Base-by-base conservation (phyloP, 148 eudicot genomes). In the Pharnaceum exiguum region DNA sequence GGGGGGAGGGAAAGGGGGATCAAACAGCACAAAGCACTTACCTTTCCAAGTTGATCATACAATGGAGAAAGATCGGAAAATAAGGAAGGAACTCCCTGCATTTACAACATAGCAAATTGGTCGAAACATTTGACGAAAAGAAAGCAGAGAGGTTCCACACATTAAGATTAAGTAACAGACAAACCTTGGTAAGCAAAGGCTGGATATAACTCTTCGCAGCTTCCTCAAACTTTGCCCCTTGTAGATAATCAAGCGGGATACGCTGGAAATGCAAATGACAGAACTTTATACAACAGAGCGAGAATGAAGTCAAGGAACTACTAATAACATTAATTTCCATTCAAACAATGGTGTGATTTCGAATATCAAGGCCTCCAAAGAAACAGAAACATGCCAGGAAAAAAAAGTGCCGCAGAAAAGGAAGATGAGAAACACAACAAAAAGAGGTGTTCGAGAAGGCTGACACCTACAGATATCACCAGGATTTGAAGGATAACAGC, bases 31-130 rank as follows among this genome's bases (percentile, higher is more conserved):
- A 15, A 50, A 17, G 31, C 59, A 71, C 80, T 57, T 27, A 89
- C 99, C 99, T 94, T 94, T 69, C 91, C 99, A 68, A 89, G 82
- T 44, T 86, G 91, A 73, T 94, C 85, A 67, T 94, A 94, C 65
- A 89, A 67, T 27, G 96, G 95, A 80, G 96, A 94, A 37, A 94
- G 84, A 78, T 94, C 99, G 17, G 99, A 89, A 66, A 94, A 94
- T 43, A 94, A 73, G 38, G 99, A 94, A 35, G 99, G 99, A 62
- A 94, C 87, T 36, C 99, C 99, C 99, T 94, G 73, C 51, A 74
- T 46, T 50, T 40, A 72, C 31, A 65, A 64, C 46, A 71, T n/a
- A 7, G 28, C 57, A 51, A 69, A 55, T 29, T 35, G 55, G 63
- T 3, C 16, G 42, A 10, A 26, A 35, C 19, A 21, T 43, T 21